Base-by-base conservation (phyloP, 352 stramenopile genomes). In the Globisporangium irregulare region DNA sequence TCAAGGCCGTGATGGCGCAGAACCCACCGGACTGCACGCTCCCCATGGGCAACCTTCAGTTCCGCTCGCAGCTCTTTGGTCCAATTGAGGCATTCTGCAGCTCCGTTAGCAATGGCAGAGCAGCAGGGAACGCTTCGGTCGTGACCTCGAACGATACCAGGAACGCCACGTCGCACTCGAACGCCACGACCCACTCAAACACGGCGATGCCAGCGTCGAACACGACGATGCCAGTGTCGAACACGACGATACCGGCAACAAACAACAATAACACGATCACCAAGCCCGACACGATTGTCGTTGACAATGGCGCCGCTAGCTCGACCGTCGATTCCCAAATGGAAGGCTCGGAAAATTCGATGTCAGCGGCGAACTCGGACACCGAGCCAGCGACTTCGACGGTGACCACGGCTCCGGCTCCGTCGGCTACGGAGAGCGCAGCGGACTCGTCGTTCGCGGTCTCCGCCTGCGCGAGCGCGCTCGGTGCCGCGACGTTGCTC, bases 11-110 rank as follows among this genome's bases (percentile, higher is more conserved):
- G 29, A n/a, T 62, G 4, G 59, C 48, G 2, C 59, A 67, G 32
- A 67, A 67, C 59, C 46, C 66, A 1, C 15, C 58, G 15, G 66
- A 71, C 51, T 71, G 66, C 22, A 55, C 29, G 15, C 12, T 67
- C 20, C 58, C 66, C 18, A 27, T 38, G n/a, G 5, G 22, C 15
- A 60, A 61, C 51, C 7, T 67, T 22, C 59, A 27, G 48, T 55
- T 67, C 61, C 58, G 50, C 24, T 60, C 59, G 48, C 46, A 60
- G 34, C 38, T 66, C 43, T 67, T 71, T n/a, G 22, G 38, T 18
- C 25, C 51, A 34, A 50, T 69, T n/a, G 12, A 9, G 14, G n/a
- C 27, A 22, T 62, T 29, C 50, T 71, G 66, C 59, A n/a, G 22
- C 25, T 12, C 22, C 55, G 32, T 27, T 43, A 43, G 36, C 36